Conservation (phyloP, 1,139 yeast species). For the Arxiozyma telluris region DNA sequence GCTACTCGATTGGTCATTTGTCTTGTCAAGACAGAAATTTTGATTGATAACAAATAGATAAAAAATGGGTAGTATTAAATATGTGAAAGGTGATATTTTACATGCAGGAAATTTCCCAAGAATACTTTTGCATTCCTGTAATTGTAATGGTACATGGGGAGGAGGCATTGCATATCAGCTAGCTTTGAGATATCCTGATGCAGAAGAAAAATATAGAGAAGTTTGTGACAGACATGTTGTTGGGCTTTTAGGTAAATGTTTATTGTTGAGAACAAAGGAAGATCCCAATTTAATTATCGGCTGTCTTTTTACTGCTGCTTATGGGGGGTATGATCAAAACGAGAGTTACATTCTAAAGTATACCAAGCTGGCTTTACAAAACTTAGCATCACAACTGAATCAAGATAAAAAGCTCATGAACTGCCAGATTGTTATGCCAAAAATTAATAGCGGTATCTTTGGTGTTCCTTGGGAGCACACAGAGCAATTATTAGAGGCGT, state of each 20-base stretch:
- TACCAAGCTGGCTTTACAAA: slow-evolving; percentile 14
- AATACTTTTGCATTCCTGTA: slow-evolving; percentile 54
- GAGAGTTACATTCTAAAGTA: slow-evolving; percentile 13
- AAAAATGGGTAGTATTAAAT: slow-evolving; percentile 12
- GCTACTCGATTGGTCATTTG: background rate
- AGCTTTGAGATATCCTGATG: slow-evolving; percentile 19
- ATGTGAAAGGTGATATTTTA: slow-evolving; percentile 19
- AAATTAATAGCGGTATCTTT: slow-evolving; percentile 73
- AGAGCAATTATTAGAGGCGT: slow-evolving; percentile 38
- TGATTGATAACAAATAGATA: background rate
- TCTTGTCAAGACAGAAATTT: too few species aligned
- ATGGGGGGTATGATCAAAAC: slow-evolving; percentile 18
- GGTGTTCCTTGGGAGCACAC: slow-evolving; percentile 72
- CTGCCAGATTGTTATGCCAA: slow-evolving; percentile 50
- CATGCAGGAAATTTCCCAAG: slow-evolving; percentile 11
- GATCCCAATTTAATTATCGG: slow-evolving; percentile 17
- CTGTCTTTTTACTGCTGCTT: slow-evolving; percentile 23
- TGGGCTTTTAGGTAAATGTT: slow-evolving; percentile 20
- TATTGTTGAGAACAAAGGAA: slow-evolving; percentile 19
- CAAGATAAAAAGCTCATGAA: slow-evolving; percentile 10
- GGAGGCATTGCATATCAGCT: slow-evolving; percentile 49
- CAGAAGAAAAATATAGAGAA: slow-evolving; percentile 21
- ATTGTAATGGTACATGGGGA: slow-evolving; percentile 75
- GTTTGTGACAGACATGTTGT: slow-evolving; percentile 19
- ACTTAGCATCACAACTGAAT: slow-evolving; percentile 7